These are phyloP conservation scores for Kwoniella bestiolae DNA, from an alignment of 768 basidiomycete genomes.

Conservation along the genomic window DNA sequence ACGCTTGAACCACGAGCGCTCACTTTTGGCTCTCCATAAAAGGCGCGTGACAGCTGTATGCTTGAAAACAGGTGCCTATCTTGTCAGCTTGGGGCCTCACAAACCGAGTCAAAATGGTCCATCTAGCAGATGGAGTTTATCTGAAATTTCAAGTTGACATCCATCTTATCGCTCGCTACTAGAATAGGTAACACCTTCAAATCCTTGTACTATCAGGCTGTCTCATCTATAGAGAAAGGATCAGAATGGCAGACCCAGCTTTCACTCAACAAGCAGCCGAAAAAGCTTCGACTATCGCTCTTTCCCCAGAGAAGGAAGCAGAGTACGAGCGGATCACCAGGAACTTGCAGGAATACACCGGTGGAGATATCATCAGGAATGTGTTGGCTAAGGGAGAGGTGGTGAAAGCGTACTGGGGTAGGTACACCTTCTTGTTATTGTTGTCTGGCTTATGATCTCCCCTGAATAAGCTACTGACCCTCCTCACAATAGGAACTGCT, in stretches of 20 bases:
- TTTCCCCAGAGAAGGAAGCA: constrained; percentile 50
- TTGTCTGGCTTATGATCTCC: background rate
- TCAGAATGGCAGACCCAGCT: constrained; percentile 31
- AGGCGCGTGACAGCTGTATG: background rate
- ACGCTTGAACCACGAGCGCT: background rate
- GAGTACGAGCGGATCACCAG: constrained; percentile 81
- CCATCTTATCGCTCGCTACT: no score
- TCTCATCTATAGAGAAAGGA: background rate
- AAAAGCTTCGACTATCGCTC: constrained; percentile 32
- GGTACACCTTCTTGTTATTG: constrained; percentile 49
- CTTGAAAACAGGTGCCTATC: no score
- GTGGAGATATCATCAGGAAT: constrained; percentile 78
- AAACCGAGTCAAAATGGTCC: background rate
- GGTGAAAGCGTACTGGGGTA: constrained; percentile 91
- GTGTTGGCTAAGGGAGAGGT: constrained; percentile 76
- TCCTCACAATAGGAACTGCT: constrained; percentile 70
- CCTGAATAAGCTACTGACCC: background rate
- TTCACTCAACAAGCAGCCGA: constrained; percentile 20
- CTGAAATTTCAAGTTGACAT: constrained; percentile 13
- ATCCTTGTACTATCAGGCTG: background rate
- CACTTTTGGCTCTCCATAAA: no score
- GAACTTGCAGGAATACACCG: constrained; percentile 82
- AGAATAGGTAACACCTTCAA: no score
- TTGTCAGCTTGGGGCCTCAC: constrained; percentile 11
- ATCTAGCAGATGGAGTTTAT: background rate